Percentiles rank a stretch among this genome's conserved stretches.
Evolutionary conservation across 352 stramenopile genomes (phyloP).

Genomic region (Phytophthora foliorum): DNA sequence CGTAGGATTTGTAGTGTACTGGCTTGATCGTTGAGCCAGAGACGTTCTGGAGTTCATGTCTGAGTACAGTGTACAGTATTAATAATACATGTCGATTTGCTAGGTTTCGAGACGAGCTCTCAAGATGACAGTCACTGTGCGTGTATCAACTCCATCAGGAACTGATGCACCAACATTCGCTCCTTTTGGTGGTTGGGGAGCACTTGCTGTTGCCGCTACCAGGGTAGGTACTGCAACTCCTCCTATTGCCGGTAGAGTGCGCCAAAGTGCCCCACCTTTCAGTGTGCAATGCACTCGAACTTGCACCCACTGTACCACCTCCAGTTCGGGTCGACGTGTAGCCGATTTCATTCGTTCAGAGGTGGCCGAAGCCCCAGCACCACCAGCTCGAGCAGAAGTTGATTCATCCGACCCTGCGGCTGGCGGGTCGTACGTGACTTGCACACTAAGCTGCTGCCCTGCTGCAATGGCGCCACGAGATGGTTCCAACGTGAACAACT

Average conservation of each 20-base stretch:
- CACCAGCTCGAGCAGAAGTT: slow-evolving; percentile 11
- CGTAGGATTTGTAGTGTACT: no score
- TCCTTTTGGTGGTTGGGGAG: slow-evolving; percentile 20
- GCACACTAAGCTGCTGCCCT: slow-evolving; percentile 65
- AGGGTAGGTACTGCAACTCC: not conserved
- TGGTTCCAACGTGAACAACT: slow-evolving; percentile 77
- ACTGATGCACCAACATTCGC: slow-evolving; percentile 12
- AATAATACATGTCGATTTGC: no score
- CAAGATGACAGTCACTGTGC: slow-evolving; percentile 27
- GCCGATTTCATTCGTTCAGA: not conserved
- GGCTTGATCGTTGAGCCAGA: no score
- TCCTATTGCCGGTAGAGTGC: slow-evolving; percentile 18
- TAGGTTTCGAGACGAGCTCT: slow-evolving; percentile 29
- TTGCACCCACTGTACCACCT: slow-evolving; percentile 53
- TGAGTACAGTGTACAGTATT: no score
- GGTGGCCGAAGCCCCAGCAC: not conserved
- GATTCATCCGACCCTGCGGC: slow-evolving; percentile 10
- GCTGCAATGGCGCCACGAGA: slow-evolving; percentile 64
- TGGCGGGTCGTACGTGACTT: slow-evolving; percentile 63
- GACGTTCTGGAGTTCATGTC: no score
- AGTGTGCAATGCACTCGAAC: slow-evolving; percentile 52
- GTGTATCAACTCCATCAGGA: slow-evolving; percentile 20
- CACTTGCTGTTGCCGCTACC: not conserved
- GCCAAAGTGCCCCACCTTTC: slow-evolving; percentile 52
- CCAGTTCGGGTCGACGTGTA: slow-evolving; percentile 34